phyloP scores from a whole-genome alignment of 495 filamentous ascomycete genomes.

The Aspergillus nidulans region DNA sequence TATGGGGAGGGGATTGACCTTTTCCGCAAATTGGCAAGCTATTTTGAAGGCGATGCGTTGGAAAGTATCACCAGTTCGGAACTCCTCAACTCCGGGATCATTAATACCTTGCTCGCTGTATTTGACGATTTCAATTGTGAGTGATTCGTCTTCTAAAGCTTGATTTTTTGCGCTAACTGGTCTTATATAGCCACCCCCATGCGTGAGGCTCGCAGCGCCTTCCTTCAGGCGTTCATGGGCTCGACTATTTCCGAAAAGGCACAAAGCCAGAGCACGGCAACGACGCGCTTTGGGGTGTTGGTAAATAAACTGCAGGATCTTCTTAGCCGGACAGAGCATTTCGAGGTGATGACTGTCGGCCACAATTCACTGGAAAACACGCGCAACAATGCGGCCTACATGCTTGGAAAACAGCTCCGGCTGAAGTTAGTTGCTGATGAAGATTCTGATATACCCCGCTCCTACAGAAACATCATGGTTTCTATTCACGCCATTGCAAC shows the following conservation, averaged over 20 bases:
- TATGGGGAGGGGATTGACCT: conserved; percentile 50
- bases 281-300: conserved; percentile 85
- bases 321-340: conserved; percentile 93
- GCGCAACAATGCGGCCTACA: conserved; percentile 85
- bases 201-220: conserved; percentile 68
- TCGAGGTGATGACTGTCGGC: conserved; percentile 93
- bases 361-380: conserved; percentile 90
- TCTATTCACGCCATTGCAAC: conserved; percentile 98
- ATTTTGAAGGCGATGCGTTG: conserved; percentile 81
- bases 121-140: conserved; percentile 61
- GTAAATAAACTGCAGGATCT: conserved; percentile 94
- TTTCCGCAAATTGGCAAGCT: conserved; percentile 74
- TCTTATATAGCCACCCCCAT: conserved; percentile 20
- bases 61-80: conserved; percentile 98
- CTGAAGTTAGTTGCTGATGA: conserved; percentile 88
- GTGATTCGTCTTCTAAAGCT: not conserved
- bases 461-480: conserved; percentile 91
- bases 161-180: not conserved
- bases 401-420: conserved; percentile 94
- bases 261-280: conserved; percentile 58
- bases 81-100: conserved; percentile 82
- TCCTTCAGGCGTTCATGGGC: conserved; percentile 94
- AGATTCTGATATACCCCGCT: conserved; percentile 76
- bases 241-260: conserved; percentile 56
- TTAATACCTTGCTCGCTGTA: conserved; percentile 74